Evolutionary conservation across 345 rosid genomes (phyloP).

Genomic region (Chamaenerion angustifolium): DNA sequence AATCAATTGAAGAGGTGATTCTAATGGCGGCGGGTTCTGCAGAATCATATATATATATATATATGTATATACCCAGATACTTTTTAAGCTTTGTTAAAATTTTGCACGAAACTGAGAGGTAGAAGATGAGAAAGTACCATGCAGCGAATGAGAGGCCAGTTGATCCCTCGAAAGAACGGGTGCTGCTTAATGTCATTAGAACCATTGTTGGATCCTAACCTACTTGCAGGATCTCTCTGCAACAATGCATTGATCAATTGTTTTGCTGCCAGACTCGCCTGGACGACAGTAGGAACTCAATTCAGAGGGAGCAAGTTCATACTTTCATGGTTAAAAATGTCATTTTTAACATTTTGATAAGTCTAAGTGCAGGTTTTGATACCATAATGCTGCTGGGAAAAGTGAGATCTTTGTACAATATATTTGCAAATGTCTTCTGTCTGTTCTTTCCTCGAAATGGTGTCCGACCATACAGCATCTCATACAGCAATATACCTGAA

Average conservation of each 20-base stretch:
- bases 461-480: constrained; percentile 96
- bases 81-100: too few species aligned
- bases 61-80: too few species aligned
- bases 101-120: too few species aligned
- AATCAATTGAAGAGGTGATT: constrained; percentile 38
- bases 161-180: constrained; percentile 74
- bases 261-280: constrained; percentile 78
- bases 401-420: constrained; percentile 86
- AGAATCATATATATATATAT: background rate
- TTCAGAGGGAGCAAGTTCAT: too few species aligned
- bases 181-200: constrained; percentile 85
- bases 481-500: constrained; percentile 79
- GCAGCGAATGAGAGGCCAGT: constrained; percentile 89
- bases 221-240: constrained; percentile 52
- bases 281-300: constrained; percentile 15
- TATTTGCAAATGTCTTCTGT: constrained; percentile 89
- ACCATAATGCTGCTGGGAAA: constrained; percentile 95
- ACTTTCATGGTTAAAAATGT: background rate
- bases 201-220: constrained; percentile 72
- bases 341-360: background rate
- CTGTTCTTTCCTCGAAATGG: constrained; percentile 96
- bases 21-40: constrained; percentile 75
- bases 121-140: too few species aligned
- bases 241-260: constrained; percentile 66
- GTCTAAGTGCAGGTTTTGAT: background rate